Evolutionary conservation across 768 basidiomycete species (phyloP), one percentile per base, ranked within the genome.

Genomic region (Xerocomellus dryophilus): DNA sequence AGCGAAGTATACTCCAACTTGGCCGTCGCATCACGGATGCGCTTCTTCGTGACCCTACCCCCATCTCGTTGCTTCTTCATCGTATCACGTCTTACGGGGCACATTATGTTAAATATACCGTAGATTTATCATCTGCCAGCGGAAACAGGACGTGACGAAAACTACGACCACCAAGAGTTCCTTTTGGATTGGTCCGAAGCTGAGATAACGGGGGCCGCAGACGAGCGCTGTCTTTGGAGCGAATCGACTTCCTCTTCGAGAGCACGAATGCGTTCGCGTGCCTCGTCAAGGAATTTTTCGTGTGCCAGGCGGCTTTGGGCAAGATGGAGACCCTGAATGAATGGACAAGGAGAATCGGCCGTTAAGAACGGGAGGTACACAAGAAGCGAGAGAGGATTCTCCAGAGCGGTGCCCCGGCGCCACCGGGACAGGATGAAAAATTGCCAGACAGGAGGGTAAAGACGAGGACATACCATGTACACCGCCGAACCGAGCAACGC

Each of bases 401-500:
- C 15, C 5, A 14, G 23, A 54, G 50, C 40, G 15, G 43, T 54
- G 43, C 21, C 18, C 57, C 61, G 64, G 20, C 29, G 55, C 29
- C 55, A 50, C 39, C 62, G 54, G 50, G 40, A 36, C 25, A 27
- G 14, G 36, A 32, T 39, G 36, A 38, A 43, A 47, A 39, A 36
- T 32, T 51, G 51, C 51, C 50, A 41, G 48, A 36, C 23, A 51
- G 48, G 48, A 21, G 8, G n/a, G 11, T n/a, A 34, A 43, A 46
- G 17, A 47, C 6, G 42, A 36, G 7, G 29, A 58, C 79, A 53
- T 65, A 88, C 90, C 61, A 90, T 74, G 71, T 90, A 92, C 51
- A 92, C 79, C 9, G 84, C 86, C 47, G 88, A 90, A 17, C 89
- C 90, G 12, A 93, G 76, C 47, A 93, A 73, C 47, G 84, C 83